Conservation (phyloP, 257 asterid species). For the Leptodermis oblonga region DNA sequence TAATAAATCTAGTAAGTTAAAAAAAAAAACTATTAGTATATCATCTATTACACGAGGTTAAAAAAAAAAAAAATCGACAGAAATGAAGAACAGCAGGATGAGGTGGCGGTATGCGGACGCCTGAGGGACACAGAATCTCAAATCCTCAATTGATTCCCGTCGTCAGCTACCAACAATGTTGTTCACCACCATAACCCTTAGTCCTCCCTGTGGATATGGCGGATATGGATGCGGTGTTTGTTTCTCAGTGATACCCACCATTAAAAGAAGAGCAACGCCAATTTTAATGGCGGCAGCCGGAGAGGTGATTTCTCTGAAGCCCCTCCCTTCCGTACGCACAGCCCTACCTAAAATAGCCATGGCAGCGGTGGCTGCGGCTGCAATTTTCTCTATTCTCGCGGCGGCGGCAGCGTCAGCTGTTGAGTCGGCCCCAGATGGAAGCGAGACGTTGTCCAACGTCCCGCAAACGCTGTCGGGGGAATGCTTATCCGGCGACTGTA, state of each 20-base stretch:
- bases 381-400: neutral
- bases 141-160: neutral
- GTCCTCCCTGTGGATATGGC: neutral
- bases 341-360: neutral
- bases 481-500: constrained; percentile 55
- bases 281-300: neutral
- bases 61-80: no score
- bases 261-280: neutral
- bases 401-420: neutral
- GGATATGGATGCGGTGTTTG: neutral
- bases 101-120: neutral
- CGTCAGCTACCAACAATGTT: neutral
- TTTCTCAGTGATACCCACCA: neutral
- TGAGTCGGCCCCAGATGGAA: constrained; percentile 18
- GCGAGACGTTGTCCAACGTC: constrained; percentile 63
- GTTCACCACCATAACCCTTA: neutral
- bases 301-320: neutral
- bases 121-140: neutral
- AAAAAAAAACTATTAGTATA: no score
- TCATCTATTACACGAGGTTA: no score
- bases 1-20: no score
- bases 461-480: constrained; percentile 73
- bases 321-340: neutral
- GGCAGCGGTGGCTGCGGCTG: constrained; percentile 1
- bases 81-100: neutral